Percentiles rank a stretch among this genome's conserved stretches.
phyloP scores from a whole-genome alignment of 345 rosid genomes.

The Murraya paniculata region DNA sequence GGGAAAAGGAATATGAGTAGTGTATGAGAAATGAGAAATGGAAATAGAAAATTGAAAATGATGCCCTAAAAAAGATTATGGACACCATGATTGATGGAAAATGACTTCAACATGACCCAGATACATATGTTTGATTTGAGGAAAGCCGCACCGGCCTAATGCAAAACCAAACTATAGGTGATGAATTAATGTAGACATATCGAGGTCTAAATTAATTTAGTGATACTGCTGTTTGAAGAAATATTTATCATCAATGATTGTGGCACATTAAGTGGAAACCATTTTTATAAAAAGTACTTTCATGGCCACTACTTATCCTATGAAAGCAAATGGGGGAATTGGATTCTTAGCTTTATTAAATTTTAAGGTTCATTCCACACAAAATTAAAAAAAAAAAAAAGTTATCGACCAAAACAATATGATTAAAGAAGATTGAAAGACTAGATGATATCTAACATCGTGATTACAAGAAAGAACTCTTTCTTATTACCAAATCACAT shows the following conservation, averaged over 20 bases:
- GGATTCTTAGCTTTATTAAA: neutral
- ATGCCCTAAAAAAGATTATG: conserved; percentile 3
- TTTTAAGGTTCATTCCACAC: neutral
- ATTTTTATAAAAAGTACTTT: neutral
- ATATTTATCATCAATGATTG: neutral
- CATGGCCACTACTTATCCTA: too few relatives aligned
- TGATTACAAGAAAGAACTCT: neutral
- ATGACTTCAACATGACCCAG: conserved; percentile 6
- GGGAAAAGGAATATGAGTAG: conserved; percentile 9
- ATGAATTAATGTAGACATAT: neutral
- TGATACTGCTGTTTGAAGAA: neutral
- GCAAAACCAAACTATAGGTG: neutral
- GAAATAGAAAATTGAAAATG: neutral
- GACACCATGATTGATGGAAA: conserved; percentile 10
- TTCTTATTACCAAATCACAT: neutral
- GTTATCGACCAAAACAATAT: neutral
- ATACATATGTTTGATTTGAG: neutral
- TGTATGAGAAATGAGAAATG: neutral
- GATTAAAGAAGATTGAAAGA: neutral
- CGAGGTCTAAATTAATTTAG: neutral
- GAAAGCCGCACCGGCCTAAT: neutral
- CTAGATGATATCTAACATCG: neutral
- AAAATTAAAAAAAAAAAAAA: neutral
- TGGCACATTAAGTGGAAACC: neutral
- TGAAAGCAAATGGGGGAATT: neutral